Evolutionary conservation across 2,329 filamentous ascomycete genomes (phyloP), one percentile per base, ranked within the genome.

Genomic region (Pseudogymnoascus destructans): DNA sequence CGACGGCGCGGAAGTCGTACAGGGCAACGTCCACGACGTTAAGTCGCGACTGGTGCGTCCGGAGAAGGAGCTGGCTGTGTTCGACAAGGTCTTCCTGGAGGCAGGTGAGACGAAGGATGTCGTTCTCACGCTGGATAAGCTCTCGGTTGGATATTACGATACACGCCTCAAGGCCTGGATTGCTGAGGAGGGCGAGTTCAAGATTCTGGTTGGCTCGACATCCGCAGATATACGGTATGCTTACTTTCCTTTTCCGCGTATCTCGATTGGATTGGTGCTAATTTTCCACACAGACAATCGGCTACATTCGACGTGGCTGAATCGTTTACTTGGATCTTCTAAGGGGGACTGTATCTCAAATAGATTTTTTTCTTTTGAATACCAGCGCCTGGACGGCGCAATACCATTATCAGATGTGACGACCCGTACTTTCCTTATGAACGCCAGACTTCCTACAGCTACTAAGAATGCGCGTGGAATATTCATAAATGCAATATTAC

Each of bases 41-140:
- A 80, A 79, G 67, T 81, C 81, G 1, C 73, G 77, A 8, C 73
- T 88, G n/a, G 79, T 79, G 0, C 73, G 85, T 19, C 85, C 85
- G 0, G 79, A 82, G 63, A 87, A 88, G 70, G 85, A 89, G 70
- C 73, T 89, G 1, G 81, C 82, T 32, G 84, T 82, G 0, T 89
- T 88, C 65, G 78, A 79, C 59, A 87, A 87, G 70, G 76, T 86
- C 0, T 74, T 71, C 55, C 69, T 88, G 2, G 73, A 79, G 46
- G 72, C 77, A 1, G 81, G 80, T 3, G 77, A 75, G 63, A 71
- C 70, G 4, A 69, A 73, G 63, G 65, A 61, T 10, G 74, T 73
- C 0, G 67, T 69, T 19, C 64, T 79, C 36, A 68, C 62, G 21
- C 64, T 78, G 4, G 71, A 77, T 61, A 77, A 74, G 64, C 73